Conservation (phyloP, 2,329 filamentous ascomycete species). For the Exophiala aquamarina region DNA sequence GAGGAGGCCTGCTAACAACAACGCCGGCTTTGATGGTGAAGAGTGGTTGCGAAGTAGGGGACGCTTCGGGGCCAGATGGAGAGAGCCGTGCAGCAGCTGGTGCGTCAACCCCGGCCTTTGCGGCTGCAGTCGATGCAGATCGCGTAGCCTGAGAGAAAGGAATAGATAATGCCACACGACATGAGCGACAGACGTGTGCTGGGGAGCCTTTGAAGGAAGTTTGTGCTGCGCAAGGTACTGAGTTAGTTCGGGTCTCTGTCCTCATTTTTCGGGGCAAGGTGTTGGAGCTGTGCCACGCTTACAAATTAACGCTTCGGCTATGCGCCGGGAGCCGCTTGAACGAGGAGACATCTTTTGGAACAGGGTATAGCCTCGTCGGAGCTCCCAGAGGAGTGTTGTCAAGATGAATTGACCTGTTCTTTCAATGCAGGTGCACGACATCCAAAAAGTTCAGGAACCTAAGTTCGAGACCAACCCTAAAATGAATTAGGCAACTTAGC, state of each 20-base stretch:
- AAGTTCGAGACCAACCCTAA: not conserved
- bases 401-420: not conserved
- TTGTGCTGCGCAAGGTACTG: slow-evolving; percentile 13
- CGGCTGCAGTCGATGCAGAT: slow-evolving; percentile 25
- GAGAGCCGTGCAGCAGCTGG: slow-evolving; percentile 20
- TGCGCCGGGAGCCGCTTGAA: slow-evolving; percentile 24
- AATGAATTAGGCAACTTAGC: not conserved
- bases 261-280: not conserved
- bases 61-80: slow-evolving; percentile 40
- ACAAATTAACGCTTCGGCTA: slow-evolving; percentile 14
- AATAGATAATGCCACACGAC: slow-evolving; percentile 15
- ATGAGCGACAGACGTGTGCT: slow-evolving; percentile 26
- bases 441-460: slow-evolving; percentile 7
- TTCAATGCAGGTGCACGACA: not conserved
- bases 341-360: slow-evolving; percentile 22
- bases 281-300: slow-evolving; percentile 10
- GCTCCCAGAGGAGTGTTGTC: too few species aligned
- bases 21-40: slow-evolving; percentile 64
- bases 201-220: slow-evolving; percentile 7
- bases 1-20: slow-evolving; percentile 82
- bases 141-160: slow-evolving; percentile 12
- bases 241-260: slow-evolving; percentile 9
- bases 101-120: slow-evolving; percentile 12
- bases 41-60: slow-evolving; percentile 37
- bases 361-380: not conserved